Base-by-base conservation (phyloP, 2,329 filamentous ascomycete genomes). In the Diaporthe longicolla region DNA sequence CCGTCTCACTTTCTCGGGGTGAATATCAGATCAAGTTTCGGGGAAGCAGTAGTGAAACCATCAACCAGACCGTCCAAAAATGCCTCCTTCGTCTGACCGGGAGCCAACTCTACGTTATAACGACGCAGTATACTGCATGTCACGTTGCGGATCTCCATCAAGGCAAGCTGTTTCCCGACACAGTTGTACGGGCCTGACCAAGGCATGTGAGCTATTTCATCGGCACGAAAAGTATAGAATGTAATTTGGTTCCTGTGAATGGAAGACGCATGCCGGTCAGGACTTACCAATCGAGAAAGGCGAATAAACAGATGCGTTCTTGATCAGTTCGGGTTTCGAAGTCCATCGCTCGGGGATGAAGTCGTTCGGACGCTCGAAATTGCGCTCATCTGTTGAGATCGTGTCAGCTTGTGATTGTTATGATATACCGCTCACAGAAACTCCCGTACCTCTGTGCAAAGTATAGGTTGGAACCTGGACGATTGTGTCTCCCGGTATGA, bases 331-430 rank as follows among this genome's bases (percentile, higher is more conserved):
- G 0, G 79, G 77, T 48, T 75, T 76, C 7, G 81, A 77, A 9
- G 80, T 81, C 81, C 81, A 83, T 26, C 82, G 77, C 32, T 83
- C 82, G 4, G 82, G 82, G 24, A 81, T 79, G 65, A 82, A 83
- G 21, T 79, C 77, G 24, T 77, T 69, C 48, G 79, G 76, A 11
- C 69, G 70, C 15, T 35, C 45, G 50, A 79, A 82, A 48, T 73
- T 73, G 6, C 72, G 72, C 50, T 48, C 72, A 65, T 73, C 72
- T 73, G 10, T 71, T 24, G 11, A 8, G 29, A 15, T 3, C 9
- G 3, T 13, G 24, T 45, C 21, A 65, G 57, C n/a, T 32, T 13
- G 3, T 13, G 1, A 0, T 6, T 24, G 10, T 3, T 10, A n/a
- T 19, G 2, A 17, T 2, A 19, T 1, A 8, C 6, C 43, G n/a